Conservation (phyloP, 2,329 filamentous ascomycete genomes). For the Cryphonectria naterciae region DNA sequence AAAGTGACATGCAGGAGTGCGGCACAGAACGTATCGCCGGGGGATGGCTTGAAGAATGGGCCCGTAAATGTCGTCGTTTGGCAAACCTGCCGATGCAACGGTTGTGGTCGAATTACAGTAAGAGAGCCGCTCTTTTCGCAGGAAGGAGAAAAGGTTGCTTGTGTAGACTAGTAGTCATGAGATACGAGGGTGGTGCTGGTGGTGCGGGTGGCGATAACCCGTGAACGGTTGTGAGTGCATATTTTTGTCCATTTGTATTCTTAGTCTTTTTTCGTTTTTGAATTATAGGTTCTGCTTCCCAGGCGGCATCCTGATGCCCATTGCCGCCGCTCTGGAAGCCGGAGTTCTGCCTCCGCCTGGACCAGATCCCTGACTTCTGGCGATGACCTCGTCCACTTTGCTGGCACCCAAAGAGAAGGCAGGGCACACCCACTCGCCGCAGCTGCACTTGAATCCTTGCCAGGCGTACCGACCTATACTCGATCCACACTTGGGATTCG, state of each 20-base stretch:
- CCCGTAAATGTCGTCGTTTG: neutral
- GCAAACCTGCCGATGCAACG: neutral
- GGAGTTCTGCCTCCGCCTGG: conserved; percentile 27
- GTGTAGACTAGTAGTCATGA: neutral
- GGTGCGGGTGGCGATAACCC: too few relatives aligned
- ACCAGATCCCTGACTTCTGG: conserved; percentile 24
- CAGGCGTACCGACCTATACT: conserved; percentile 93
- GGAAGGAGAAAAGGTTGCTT: neutral
- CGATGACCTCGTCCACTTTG: conserved; percentile 72
- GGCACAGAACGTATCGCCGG: neutral
- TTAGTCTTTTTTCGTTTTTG: too few relatives aligned
- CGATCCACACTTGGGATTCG: conserved; percentile 74
- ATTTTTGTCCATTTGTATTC: too few relatives aligned
- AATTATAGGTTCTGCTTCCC: conserved; percentile 41
- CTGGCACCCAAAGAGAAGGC: conserved; percentile 85
- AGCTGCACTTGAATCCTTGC: conserved; percentile 93
- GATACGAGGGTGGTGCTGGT: neutral
- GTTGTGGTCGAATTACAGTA: neutral
- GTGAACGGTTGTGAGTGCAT: neutral
- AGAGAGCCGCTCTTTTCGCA: neutral
- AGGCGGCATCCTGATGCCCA: conserved; percentile 62
- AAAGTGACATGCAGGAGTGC: neutral
- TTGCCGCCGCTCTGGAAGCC: conserved; percentile 35
- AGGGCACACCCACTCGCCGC: conserved; percentile 86
- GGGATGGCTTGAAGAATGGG: neutral